These are phyloP conservation scores for Salpingoeca rosetta DNA, from an alignment of 78 protist genomes.

Conservation along the genomic window DNA sequence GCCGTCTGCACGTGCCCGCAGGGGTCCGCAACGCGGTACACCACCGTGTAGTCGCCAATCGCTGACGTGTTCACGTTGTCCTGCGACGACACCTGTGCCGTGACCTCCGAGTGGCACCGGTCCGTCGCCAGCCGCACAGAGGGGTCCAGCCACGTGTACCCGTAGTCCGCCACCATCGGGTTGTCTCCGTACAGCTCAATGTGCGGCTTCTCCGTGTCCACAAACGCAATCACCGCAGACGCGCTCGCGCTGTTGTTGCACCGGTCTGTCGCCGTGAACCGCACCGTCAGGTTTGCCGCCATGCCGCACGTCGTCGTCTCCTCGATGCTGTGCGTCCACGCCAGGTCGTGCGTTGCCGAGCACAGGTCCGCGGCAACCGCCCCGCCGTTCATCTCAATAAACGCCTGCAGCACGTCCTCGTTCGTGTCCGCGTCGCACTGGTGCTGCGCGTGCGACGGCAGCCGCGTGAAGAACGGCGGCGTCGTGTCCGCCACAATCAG, in stretches of 20 bases:
- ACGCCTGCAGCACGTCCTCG: no score
- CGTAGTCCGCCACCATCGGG: neutral
- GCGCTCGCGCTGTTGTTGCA: neutral
- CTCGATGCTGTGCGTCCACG: no score
- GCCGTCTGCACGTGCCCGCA: neutral
- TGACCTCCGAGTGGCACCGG: neutral
- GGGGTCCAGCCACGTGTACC: neutral
- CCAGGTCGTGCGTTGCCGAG: no score
- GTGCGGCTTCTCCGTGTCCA: neutral
- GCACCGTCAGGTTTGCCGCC: neutral
- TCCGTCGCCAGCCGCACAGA: neutral
- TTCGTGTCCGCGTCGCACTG: no score
- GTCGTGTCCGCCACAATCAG: neutral
- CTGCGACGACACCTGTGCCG: neutral
- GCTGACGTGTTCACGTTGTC: neutral
- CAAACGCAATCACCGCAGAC: neutral
- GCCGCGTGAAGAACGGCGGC: no score
- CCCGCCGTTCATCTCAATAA: no score
- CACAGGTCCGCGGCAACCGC: no score
- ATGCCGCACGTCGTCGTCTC: neutral
- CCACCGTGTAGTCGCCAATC: neutral
- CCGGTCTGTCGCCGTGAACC: neutral
- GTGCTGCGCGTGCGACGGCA: no score
- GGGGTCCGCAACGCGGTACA: neutral
- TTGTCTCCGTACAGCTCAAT: neutral